Conservation (phyloP, 148 eudicot genomes). For the Chenopodium album region DNA sequence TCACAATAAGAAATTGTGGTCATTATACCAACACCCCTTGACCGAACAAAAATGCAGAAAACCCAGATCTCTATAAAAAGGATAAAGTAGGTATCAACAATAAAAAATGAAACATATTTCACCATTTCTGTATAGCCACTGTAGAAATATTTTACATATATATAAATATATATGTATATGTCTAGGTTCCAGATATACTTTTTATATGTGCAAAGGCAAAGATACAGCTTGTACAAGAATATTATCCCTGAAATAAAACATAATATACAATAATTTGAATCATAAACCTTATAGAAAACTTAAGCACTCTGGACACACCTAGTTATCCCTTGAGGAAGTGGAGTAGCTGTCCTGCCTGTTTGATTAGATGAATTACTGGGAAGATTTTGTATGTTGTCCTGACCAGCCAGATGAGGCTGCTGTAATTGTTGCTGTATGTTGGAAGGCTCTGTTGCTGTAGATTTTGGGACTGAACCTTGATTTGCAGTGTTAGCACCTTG, state of each 20-base stretch:
- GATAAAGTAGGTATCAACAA: neutral
- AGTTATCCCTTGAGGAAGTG: slow-evolving; percentile 96
- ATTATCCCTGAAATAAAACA: slow-evolving; percentile 32
- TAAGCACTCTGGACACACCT: slow-evolving; percentile 89
- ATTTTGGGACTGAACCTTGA: slow-evolving; percentile 48
- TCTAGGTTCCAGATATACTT: slow-evolving; percentile 18
- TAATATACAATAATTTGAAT: slow-evolving; percentile 39
- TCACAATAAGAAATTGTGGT: neutral
- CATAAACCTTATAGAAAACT: slow-evolving; percentile 55
- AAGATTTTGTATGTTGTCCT: slow-evolving; percentile 51
- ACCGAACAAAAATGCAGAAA: no score
- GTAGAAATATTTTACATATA: slow-evolving; percentile 9
- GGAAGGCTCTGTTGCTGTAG: slow-evolving; percentile 47
- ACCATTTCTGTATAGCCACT: neutral
- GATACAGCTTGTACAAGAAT: slow-evolving; percentile 39
- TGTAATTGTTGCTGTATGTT: slow-evolving; percentile 45
- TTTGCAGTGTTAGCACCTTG: slow-evolving; percentile 46
- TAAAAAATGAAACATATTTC: neutral
- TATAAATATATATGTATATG: neutral
- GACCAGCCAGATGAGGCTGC: slow-evolving; percentile 53
- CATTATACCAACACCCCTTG: neutral
- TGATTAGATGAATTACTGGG: slow-evolving; percentile 56
- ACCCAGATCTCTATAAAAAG: no score
- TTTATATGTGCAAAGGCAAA: slow-evolving; percentile 25
- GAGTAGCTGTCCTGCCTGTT: slow-evolving; percentile 59